Base-by-base conservation (phyloP, 768 basidiomycete genomes). In the Pulveroboletus sp. region DNA sequence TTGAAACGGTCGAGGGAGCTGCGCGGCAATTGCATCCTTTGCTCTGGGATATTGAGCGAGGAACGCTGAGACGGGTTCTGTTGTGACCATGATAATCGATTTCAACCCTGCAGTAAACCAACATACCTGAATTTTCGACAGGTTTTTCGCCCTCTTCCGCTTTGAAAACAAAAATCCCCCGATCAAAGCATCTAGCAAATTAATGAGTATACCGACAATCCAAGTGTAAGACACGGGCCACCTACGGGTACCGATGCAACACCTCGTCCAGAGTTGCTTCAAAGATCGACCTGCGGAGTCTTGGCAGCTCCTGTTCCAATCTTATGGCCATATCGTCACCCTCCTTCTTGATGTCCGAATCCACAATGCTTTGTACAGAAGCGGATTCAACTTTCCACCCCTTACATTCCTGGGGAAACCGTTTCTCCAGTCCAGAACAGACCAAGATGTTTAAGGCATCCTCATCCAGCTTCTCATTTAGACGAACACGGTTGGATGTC, bases 361-460 rank as follows among this genome's bases (percentile, higher is more conserved):
- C 20, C 0, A 27, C 51, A 2, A 10, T 39, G 4, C 3, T 43
- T 7, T 6, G 39, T 8, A 58, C 12, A 2, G 61, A 47, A 1
- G 0, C 32, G 2, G 52, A 42, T 0, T 58, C 50, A 0, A 60
- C 47, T n/a, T 47, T 53, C 68, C 68, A 73, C 0, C 51, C 34
- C 3, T 35, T 45, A 29, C 67, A 66, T 9, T 45, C 44, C 1
- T 21, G 36, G 2, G 48, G 57, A 24, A 58, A 71, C 6, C 69
- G 64, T 17, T 47, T 58, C 6, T 48, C 37, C 0, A 75, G 62
- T 1, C 72, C 74, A 2, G 43, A 33, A 12, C n/a, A 31, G n/a
- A 68, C 40, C 6, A 75, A 55, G 1, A 67, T 63, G 5, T 32
- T 50, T 0, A 75, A 3, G 0, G 58, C 58, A 0, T 62, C 57